Evolutionary conservation across 2,329 filamentous ascomycete species (phyloP).

Genomic region (Penicillium brasilianum): DNA sequence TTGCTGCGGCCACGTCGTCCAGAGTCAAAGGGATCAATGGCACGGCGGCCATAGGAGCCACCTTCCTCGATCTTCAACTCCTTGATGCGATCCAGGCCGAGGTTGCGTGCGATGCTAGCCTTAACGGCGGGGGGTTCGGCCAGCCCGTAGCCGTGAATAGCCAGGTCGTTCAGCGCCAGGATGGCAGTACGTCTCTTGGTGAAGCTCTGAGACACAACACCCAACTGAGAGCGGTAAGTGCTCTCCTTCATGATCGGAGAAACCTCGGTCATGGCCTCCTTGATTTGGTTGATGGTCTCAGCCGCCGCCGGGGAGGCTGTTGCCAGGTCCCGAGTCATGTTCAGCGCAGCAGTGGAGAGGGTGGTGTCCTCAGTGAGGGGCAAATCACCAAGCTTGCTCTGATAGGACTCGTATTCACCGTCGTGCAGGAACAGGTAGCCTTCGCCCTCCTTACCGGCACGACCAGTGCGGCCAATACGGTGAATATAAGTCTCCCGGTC

Average conservation of each 20-base stretch:
- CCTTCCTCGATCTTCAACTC: conserved; percentile 32
- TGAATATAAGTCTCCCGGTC: conserved; percentile 76
- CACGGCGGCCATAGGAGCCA: conserved; percentile 4
- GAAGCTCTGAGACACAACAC: conserved; percentile 31
- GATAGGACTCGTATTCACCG: conserved; percentile 56
- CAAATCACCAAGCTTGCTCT: conserved; percentile 59
- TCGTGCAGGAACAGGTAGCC: conserved; percentile 65
- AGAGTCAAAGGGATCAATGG: conserved; percentile 4
- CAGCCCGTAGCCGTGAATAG: conserved; percentile 56
- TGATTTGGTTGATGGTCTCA: conserved; percentile 46
- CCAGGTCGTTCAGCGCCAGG: conserved; percentile 51
- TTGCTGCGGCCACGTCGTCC: conserved; percentile 11
- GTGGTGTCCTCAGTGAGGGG: conserved; percentile 56
- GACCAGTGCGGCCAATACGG: conserved; percentile 75
- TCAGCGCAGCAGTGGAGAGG: conserved; percentile 44
- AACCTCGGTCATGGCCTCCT: conserved; percentile 44
- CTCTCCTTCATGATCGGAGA: conserved; percentile 31
- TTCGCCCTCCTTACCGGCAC: conserved; percentile 67
- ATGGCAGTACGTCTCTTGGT: conserved; percentile 47
- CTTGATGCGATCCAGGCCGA: conserved; percentile 35
- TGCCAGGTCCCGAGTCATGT: conserved; percentile 37
- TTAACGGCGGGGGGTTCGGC: conserved; percentile 44
- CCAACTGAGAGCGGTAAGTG: conserved; percentile 38
- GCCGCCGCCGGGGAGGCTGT: conserved; percentile 18
- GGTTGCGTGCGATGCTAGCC: conserved; percentile 30